Evolutionary conservation across 2,329 filamentous ascomycete genomes (phyloP).

Genomic region (Paradendryphiella salina): DNA sequence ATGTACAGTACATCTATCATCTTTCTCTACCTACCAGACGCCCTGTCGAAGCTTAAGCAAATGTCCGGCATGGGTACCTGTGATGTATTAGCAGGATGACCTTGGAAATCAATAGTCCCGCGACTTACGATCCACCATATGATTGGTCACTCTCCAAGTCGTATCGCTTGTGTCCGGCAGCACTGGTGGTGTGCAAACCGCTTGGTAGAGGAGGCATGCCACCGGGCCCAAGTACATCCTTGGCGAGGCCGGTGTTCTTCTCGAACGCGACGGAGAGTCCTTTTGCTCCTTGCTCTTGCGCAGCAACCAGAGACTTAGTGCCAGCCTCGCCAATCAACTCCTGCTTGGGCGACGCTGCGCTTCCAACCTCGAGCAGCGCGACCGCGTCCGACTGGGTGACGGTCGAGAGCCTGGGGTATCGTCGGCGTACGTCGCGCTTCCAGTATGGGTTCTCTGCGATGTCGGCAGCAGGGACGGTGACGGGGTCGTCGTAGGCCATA

Average conservation of each 20-base stretch:
- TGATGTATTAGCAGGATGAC: constrained; percentile 17
- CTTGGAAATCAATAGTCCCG: neutral
- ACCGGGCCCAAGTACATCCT: constrained; percentile 69
- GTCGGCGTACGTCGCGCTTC: constrained; percentile 86
- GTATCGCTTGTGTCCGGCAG: constrained; percentile 68
- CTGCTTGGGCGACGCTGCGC: constrained; percentile 76
- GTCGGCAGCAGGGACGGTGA: constrained; percentile 81
- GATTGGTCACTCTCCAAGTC: constrained; percentile 69
- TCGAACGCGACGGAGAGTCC: constrained; percentile 73
- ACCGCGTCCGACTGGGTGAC: constrained; percentile 85
- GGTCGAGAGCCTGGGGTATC: constrained; percentile 78
- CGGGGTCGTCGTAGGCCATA: constrained; percentile 74
- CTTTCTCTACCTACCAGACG: constrained; percentile 15
- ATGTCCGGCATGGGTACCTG: constrained; percentile 54
- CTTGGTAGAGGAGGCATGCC: constrained; percentile 87
- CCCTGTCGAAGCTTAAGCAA: constrained; percentile 32
- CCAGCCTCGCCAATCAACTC: constrained; percentile 77
- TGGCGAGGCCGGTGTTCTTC: constrained; percentile 59
- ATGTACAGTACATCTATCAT: constrained; percentile 35
- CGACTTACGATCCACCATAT: constrained; percentile 57
- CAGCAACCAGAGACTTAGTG: constrained; percentile 72
- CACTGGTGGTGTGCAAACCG: constrained; percentile 60
- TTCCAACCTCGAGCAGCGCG: constrained; percentile 81
- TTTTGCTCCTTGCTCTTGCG: constrained; percentile 73
- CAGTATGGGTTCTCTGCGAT: constrained; percentile 93